phyloP scores from a whole-genome alignment of 108 stramenopile species.

The Conticribra weissflogii region DNA sequence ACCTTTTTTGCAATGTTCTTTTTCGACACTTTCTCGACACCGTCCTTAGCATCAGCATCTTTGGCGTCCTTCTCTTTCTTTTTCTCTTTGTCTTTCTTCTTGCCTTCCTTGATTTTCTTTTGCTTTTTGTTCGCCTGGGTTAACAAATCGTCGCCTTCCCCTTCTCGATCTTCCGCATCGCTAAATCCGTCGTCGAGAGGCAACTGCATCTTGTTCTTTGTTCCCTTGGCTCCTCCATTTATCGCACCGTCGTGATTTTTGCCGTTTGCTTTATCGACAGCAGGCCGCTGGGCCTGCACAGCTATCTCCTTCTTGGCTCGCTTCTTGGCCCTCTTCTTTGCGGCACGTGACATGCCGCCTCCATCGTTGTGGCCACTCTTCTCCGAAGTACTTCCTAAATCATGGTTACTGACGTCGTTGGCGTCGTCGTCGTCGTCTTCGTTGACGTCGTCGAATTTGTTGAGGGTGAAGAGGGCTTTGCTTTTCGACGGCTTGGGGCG shows the following conservation, averaged over 20 bases:
- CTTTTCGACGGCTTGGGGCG: not conserved
- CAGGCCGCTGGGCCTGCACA: too few relatives aligned
- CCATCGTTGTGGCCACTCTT: slow-evolving; percentile 3
- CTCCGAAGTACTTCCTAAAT: too few relatives aligned
- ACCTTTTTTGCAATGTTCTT: not conserved
- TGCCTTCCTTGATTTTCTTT: not conserved
- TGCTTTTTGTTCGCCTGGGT: not conserved
- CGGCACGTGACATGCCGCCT: slow-evolving; percentile 81
- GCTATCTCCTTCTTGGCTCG: slow-evolving; percentile 55
- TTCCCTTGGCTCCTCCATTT: not conserved
- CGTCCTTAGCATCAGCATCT: not conserved
- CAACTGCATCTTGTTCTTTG: slow-evolving; percentile 18
- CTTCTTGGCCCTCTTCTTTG: slow-evolving; percentile 84
- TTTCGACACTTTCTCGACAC: slow-evolving; percentile 4
- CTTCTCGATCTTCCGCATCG: slow-evolving; percentile 1
- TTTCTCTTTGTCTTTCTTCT: slow-evolving; percentile 20
- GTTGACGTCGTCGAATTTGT: not conserved
- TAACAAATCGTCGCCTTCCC: not conserved
- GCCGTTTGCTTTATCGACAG: too few relatives aligned
- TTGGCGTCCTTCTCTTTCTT: slow-evolving; percentile 14
- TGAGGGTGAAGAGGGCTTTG: too few relatives aligned
- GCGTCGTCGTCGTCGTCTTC: not conserved
- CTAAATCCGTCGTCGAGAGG: slow-evolving; percentile 14
- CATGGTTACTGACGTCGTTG: not conserved
- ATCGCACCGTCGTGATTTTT: not conserved